Evolutionary conservation across 805 yeast genomes (phyloP).

Genomic region (Spathaspora girioi): DNA sequence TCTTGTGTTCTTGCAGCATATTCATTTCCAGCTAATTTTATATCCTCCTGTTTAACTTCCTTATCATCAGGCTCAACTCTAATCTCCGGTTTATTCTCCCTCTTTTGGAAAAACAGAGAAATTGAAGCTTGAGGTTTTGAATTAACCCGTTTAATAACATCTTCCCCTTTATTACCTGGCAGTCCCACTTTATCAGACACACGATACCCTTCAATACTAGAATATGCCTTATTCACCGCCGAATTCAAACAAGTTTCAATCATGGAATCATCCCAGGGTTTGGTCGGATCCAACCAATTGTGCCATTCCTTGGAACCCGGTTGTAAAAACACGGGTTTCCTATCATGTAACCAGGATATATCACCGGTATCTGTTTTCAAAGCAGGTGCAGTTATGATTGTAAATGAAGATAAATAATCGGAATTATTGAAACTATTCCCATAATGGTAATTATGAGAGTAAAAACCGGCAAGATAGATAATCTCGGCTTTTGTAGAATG

Average conservation of each 20-base stretch:
- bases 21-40: too few relatives aligned
- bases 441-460: conserved; percentile 33
- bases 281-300: conserved; percentile 55
- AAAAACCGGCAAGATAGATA: conserved; percentile 58
- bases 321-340: conserved; percentile 73
- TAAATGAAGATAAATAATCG: conserved; percentile 44
- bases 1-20: conserved; percentile 3
- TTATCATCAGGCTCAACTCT: conserved; percentile 1
- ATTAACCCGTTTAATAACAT: conserved; percentile 25
- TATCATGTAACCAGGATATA: conserved; percentile 63
- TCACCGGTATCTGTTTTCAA: conserved; percentile 37
- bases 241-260: conserved; percentile 37
- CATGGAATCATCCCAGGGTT: conserved; percentile 37
- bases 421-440: conserved; percentile 14
- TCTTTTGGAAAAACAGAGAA: conserved; percentile 23
- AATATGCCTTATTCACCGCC: conserved; percentile 24
- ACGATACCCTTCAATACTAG: conserved; percentile 45
- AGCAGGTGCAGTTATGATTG: conserved; percentile 75
- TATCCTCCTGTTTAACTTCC: conserved; percentile 1
- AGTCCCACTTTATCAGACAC: conserved; percentile 68
- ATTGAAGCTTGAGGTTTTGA: conserved; percentile 19
- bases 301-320: conserved; percentile 59
- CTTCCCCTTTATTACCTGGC: conserved; percentile 43
- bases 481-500: conserved; percentile 49
- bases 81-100: conserved; percentile 6